Base-by-base conservation (phyloP, 495 filamentous ascomycete species). In the Polyplosphaeria fusca region DNA sequence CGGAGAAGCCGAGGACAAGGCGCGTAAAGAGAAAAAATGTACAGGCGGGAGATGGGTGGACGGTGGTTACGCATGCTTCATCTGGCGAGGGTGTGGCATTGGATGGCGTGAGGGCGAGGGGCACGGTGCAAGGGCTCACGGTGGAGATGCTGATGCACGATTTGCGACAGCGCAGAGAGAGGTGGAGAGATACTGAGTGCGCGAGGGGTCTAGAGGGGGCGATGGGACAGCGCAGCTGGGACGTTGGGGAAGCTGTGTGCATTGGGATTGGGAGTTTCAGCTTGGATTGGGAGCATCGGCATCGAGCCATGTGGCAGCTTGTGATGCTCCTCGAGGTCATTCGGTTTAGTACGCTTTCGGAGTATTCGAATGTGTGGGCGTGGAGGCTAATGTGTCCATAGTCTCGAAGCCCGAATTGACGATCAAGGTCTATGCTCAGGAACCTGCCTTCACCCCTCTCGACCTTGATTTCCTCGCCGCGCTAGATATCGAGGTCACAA, bases 241-340 rank as follows among this genome's bases (percentile, higher is more conserved):
- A 42, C 18, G 23, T 65, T 3, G 30, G 53, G 0, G 3, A 37
- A 25, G 62, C 62, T 7, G 47, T 58, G 22, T 56, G 47, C 26
- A 47, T 66, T 23, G 63, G 54, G 13, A 56, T 53, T 35, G 58
- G 59, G 37, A 66, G 59, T 45, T 66, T 62, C 32, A 58, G 52
- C 43, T 1, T 60, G 7, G 63, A 66, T 51, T 61, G 54, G 58
- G 59, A 58, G 28, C 52, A 59, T 42, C 32, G 59, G 22, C 20
- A 20, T 2, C 38, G 59, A 23, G 18, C 48, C 5, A 30, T 62
- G 48, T 66, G 62, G 62, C 62, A 66, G 58, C 28, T 66, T 7
- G 63, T 62, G n/a, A 11, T 66, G 49, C 62, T 66, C 39, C 4
- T 58, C 24, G 27, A 11, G 23, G 45, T 59, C 0, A 39, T 62